phyloP scores from a whole-genome alignment of 164 flowering plant genomes.

The Buxus sempervirens region DNA sequence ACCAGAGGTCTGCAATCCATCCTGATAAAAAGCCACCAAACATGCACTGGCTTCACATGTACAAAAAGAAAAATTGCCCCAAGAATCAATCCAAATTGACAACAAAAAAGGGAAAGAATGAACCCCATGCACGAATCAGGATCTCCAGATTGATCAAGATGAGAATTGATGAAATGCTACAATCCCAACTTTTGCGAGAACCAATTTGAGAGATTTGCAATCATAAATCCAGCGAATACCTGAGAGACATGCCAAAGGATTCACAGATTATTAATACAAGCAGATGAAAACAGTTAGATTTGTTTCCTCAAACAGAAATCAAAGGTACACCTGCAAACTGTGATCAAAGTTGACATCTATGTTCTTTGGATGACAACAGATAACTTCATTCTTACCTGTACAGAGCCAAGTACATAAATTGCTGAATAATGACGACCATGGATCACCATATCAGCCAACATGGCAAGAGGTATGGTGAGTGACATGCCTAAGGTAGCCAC shows the following conservation, averaged over 20 bases:
- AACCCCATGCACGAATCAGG: conserved; percentile 15
- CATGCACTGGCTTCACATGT: conserved; percentile 4
- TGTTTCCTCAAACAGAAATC: neutral
- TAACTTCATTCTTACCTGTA: conserved; percentile 45
- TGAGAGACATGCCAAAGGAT: conserved; percentile 29
- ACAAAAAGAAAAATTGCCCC: conserved; percentile 7
- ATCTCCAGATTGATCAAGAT: conserved; percentile 1
- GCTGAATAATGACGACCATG: conserved; percentile 92
- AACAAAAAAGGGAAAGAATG: conserved; percentile 4
- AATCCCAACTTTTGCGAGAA: conserved; percentile 59
- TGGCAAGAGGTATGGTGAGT: conserved; percentile 88
- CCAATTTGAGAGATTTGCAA: conserved; percentile 77
- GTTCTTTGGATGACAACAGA: neutral
- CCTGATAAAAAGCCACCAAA: neutral
- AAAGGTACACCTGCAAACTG: neutral
- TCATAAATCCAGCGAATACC: conserved; percentile 91
- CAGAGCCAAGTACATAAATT: conserved; percentile 75
- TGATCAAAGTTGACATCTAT: neutral
- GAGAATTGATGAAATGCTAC: conserved; percentile 30
- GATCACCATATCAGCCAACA: conserved; percentile 88
- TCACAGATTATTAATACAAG: neutral
- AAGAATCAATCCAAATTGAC: neutral
- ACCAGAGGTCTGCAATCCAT: neutral
- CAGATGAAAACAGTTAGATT: neutral
- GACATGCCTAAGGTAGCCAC: conserved; percentile 94